Percentiles rank a stretch among this genome's conserved stretches.
phyloP scores from a whole-genome alignment of 192 early-diverging fungal species.

The Helicostylum pulchrum region DNA sequence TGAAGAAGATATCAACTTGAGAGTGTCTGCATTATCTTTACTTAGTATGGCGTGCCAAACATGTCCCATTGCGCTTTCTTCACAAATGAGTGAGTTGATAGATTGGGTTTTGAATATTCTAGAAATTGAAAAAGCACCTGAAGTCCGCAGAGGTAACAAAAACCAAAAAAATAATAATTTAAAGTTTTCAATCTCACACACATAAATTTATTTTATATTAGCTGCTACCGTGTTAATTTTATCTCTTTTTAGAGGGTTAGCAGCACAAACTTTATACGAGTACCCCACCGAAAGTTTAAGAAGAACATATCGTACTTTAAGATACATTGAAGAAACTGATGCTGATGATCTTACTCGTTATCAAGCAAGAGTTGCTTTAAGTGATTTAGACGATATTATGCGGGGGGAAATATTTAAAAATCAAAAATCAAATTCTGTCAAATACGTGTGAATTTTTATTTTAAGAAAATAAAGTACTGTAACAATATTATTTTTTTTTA shows the following conservation, averaged over 20 bases:
- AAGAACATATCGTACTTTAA: slow-evolving; percentile 53
- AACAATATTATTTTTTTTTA: too few species aligned
- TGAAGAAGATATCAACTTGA: slow-evolving; percentile 30
- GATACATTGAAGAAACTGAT: slow-evolving; percentile 64
- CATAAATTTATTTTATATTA: slow-evolving; percentile 21
- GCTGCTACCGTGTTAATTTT: slow-evolving; percentile 69
- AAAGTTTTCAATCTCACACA: background rate
- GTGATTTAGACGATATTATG: slow-evolving; percentile 64
- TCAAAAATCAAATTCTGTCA: slow-evolving; percentile 3
- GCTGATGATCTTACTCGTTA: slow-evolving; percentile 66
- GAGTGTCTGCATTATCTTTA: slow-evolving; percentile 66
- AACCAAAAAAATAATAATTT: slow-evolving; percentile 1
- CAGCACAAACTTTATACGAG: slow-evolving; percentile 45
- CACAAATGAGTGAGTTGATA: slow-evolving; percentile 62
- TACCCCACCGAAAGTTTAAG: slow-evolving; percentile 59
- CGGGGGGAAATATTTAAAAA: slow-evolving; percentile 35
- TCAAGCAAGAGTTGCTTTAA: slow-evolving; percentile 69
- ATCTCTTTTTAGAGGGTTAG: slow-evolving; percentile 69
- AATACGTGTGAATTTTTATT: background rate
- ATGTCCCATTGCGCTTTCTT: slow-evolving; percentile 64
- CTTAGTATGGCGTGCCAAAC: slow-evolving; percentile 68
- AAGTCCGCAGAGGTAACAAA: slow-evolving; percentile 59
- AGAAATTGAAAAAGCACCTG: slow-evolving; percentile 55
- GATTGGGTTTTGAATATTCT: slow-evolving; percentile 69
- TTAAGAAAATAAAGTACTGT: too few species aligned